Evolutionary conservation across 1,139 yeast species (phyloP).

Genomic region (Magnusiomyces tetraspermus): DNA sequence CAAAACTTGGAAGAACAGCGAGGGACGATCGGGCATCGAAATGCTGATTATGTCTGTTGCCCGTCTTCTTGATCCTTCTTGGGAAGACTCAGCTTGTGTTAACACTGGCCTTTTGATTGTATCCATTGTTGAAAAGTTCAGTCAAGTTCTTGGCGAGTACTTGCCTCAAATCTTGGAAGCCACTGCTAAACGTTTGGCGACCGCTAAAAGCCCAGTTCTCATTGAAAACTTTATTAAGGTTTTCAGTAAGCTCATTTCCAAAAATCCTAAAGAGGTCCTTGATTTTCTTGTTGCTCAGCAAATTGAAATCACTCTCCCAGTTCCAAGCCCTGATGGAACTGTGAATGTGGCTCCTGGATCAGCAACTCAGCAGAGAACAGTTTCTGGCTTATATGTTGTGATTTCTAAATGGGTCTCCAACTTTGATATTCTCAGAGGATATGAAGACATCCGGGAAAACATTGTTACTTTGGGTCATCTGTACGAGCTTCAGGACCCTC

Average conservation of each 20-base stretch:
- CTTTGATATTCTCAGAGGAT: slow-evolving; percentile 74
- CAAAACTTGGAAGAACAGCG: slow-evolving; percentile 32
- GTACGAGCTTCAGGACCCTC: slow-evolving; percentile 47
- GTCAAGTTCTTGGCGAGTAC: slow-evolving; percentile 41
- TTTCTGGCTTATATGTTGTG: slow-evolving; percentile 39
- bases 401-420: slow-evolving; percentile 74
- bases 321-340: not conserved
- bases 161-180: slow-evolving; percentile 60
- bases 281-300: slow-evolving; percentile 45
- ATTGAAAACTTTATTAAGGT: slow-evolving; percentile 70
- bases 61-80: slow-evolving; percentile 52
- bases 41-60: slow-evolving; percentile 24
- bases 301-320: slow-evolving; percentile 25
- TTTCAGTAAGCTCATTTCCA: slow-evolving; percentile 59
- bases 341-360: slow-evolving; percentile 9
- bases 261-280: slow-evolving; percentile 53
- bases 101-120: slow-evolving; percentile 39
- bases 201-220: slow-evolving; percentile 61
- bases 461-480: slow-evolving; percentile 61
- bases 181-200: slow-evolving; percentile 53
- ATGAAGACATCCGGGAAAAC: slow-evolving; percentile 60
- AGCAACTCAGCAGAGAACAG: not conserved
- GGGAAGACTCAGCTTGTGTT: slow-evolving; percentile 73
- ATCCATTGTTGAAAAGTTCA: slow-evolving; percentile 52
- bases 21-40: slow-evolving; percentile 44